phyloP scores from a whole-genome alignment of 257 asterid genomes.

The Thymus mandschuricus region DNA sequence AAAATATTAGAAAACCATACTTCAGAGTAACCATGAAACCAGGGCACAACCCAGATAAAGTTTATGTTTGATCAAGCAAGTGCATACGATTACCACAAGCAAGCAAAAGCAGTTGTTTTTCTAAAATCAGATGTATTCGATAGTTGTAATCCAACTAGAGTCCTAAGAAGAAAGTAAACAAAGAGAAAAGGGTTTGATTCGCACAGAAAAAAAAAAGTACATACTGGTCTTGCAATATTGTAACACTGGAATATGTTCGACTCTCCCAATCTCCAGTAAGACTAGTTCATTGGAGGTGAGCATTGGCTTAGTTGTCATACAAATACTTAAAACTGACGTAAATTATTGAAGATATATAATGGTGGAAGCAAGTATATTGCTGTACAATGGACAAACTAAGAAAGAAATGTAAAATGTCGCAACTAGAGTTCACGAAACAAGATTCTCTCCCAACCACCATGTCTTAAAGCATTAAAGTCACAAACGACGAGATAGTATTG shows the following conservation, averaged over 20 bases:
- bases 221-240: constrained; percentile 1
- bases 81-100: constrained; percentile 12
- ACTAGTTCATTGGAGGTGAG: not conserved
- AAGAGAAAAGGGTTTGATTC: not conserved
- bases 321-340: not conserved
- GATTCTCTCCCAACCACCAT: not conserved
- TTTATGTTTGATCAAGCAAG: constrained; percentile 7
- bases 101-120: not conserved
- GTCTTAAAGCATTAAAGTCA: not conserved
- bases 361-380: too few relatives aligned
- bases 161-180: not conserved
- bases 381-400: not conserved
- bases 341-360: too few relatives aligned
- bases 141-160: constrained; percentile 16
- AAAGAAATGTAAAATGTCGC: constrained; percentile 3
- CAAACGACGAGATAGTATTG: not conserved
- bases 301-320: constrained; percentile 5
- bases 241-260: not conserved
- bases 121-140: not conserved
- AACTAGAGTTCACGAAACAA: not conserved
- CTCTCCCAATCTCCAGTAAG: not conserved
- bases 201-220: not conserved
- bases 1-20: not conserved
- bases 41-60: constrained; percentile 1
- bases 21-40: constrained; percentile 13